phyloP scores from a whole-genome alignment of 805 yeast species.

The Saccharomyces paradoxus region DNA sequence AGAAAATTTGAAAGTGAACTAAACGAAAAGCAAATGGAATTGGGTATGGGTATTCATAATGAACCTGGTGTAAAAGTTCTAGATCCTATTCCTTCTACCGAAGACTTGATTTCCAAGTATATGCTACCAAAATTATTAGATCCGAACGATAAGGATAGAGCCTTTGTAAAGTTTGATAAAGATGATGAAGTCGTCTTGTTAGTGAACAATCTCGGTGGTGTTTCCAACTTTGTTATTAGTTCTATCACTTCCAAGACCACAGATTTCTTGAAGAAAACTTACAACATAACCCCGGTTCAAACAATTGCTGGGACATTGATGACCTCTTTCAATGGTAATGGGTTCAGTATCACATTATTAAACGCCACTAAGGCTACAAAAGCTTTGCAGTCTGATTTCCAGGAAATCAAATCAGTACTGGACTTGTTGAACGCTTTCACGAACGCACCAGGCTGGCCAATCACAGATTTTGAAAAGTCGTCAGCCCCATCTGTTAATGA shows the following conservation, averaged over 20 bases:
- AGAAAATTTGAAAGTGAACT: constrained; percentile 49
- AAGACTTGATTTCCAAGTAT: constrained; percentile 44
- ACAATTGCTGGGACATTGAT: constrained; percentile 70
- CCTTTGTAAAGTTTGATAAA: constrained; percentile 60
- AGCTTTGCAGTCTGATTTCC: constrained; percentile 27
- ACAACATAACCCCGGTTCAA: constrained; percentile 56
- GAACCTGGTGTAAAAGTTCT: constrained; percentile 71
- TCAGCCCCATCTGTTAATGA: constrained; percentile 29
- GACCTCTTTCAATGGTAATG: constrained; percentile 87
- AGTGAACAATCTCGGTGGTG: constrained; percentile 84
- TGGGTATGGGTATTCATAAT: constrained; percentile 94
- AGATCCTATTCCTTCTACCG: constrained; percentile 58
- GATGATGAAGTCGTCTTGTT: constrained; percentile 63
- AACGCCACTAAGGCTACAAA: constrained; percentile 51
- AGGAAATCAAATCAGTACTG: constrained; percentile 34
- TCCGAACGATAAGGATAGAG: constrained; percentile 62
- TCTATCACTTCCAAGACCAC: constrained; percentile 60
- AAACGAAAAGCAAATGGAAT: constrained; percentile 60
- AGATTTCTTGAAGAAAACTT: constrained; percentile 42
- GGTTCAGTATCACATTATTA: constrained; percentile 76
- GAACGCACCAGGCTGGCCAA: constrained; percentile 74
- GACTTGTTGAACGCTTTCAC: constrained; percentile 63
- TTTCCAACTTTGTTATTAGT: constrained; percentile 69
- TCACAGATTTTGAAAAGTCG: constrained; percentile 18
- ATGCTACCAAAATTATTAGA: constrained; percentile 58